phyloP scores from a whole-genome alignment of 768 basidiomycete species.

The Pleurotus tuber-regium region DNA sequence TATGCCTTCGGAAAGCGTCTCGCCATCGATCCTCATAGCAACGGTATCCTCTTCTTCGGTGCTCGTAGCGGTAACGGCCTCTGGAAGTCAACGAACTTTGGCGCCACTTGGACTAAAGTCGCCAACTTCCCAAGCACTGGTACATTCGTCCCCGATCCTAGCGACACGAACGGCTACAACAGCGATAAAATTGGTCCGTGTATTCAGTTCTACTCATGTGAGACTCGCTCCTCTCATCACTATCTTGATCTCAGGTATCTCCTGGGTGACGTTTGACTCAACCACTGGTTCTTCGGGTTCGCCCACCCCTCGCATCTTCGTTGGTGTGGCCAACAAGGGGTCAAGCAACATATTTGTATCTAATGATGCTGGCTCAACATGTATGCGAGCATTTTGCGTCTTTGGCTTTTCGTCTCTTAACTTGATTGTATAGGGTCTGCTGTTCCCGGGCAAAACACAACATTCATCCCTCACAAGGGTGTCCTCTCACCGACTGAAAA shows the following conservation, averaged over 20 bases:
- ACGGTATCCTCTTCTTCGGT: constrained; percentile 61
- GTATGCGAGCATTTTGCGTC: constrained; percentile 30
- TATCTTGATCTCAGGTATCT: constrained; percentile 30
- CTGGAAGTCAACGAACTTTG: constrained; percentile 64
- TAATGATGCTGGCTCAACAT: constrained; percentile 54
- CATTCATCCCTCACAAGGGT: constrained; percentile 64
- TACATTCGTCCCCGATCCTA: constrained; percentile 49
- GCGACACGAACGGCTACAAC: constrained; percentile 47
- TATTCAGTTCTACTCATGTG: neutral
- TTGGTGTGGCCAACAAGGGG: constrained; percentile 60
- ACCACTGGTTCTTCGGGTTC: constrained; percentile 51
- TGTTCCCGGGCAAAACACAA: constrained; percentile 54
- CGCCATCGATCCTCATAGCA: constrained; percentile 60
- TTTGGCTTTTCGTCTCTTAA: neutral
- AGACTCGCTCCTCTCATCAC: neutral
- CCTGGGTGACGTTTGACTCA: constrained; percentile 66
- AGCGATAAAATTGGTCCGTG: constrained; percentile 35
- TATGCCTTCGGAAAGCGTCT: constrained; percentile 41
- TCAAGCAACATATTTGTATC: constrained; percentile 55
- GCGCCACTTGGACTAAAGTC: constrained; percentile 58
- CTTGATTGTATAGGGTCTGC: constrained; percentile 46
- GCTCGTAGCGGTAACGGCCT: constrained; percentile 63
- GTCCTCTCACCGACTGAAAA: constrained; percentile 57
- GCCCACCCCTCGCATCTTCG: constrained; percentile 63
- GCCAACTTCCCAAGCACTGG: constrained; percentile 57